phyloP scores from a whole-genome alignment of 768 basidiomycete genomes.

The Trametes cinnabarina region DNA sequence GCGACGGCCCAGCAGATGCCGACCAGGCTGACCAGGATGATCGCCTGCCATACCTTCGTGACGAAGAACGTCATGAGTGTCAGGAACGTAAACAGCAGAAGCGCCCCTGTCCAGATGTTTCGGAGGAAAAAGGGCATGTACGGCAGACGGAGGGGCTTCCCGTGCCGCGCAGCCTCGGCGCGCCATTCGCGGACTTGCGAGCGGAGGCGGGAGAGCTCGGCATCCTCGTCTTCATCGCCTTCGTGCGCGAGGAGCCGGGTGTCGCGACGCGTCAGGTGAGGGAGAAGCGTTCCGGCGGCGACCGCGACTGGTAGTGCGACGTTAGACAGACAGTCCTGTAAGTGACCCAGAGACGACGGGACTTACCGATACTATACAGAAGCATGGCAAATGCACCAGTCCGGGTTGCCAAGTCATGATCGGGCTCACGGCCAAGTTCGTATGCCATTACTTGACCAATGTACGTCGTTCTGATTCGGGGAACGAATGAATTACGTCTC shows the following conservation, averaged over 20 bases:
- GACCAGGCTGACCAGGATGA: constrained; percentile 75
- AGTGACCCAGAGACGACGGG: background rate
- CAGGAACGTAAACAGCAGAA: constrained; percentile 75
- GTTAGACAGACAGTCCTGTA: constrained; percentile 6
- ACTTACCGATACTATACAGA: constrained; percentile 82
- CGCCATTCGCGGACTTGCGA: constrained; percentile 78
- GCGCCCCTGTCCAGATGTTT: constrained; percentile 90
- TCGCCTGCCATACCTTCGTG: constrained; percentile 74
- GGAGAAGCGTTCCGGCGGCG: constrained; percentile 74
- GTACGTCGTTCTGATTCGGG: constrained; percentile 72
- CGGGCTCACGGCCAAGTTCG: constrained; percentile 69
- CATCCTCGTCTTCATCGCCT: constrained; percentile 70
- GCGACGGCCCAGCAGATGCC: constrained; percentile 97
- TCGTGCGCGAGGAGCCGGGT: constrained; percentile 71
- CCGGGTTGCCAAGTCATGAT: constrained; percentile 79
- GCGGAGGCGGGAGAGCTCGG: constrained; percentile 67
- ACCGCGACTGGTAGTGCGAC: constrained; percentile 67
- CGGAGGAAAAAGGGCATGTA: constrained; percentile 88
- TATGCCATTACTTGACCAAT: constrained; percentile 92
- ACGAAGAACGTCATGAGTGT: constrained; percentile 88
- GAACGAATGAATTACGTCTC: constrained; percentile 7
- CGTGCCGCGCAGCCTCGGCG: constrained; percentile 74
- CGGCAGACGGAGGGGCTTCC: constrained; percentile 74
- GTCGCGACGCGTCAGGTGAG: constrained; percentile 80
- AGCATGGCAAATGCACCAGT: constrained; percentile 88